A percentile compares a stretch with the other conserved stretches of the same genome.
phyloP scores from a whole-genome alignment of 345 rosid species.

The Populus deltoides region DNA sequence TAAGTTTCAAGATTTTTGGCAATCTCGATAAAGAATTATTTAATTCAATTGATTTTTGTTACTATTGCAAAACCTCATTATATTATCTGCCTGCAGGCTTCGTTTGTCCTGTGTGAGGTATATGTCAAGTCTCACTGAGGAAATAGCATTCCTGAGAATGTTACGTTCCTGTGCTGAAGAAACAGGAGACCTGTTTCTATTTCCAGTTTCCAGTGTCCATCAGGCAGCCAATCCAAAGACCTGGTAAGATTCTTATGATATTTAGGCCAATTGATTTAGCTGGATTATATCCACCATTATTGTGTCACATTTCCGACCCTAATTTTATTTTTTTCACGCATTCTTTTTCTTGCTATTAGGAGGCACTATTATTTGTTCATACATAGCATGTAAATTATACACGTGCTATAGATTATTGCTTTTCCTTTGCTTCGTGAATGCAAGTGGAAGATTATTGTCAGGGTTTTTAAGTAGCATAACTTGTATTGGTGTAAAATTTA shows the following conservation, averaged over 20 bases:
- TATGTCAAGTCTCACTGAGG: constrained; percentile 38
- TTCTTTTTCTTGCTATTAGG: background rate
- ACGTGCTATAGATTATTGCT: background rate
- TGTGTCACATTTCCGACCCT: background rate
- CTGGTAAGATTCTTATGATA: constrained; percentile 23
- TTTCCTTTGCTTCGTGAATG: background rate
- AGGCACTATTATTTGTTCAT: background rate
- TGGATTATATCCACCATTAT: background rate
- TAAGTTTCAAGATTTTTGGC: background rate
- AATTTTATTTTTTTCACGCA: background rate
- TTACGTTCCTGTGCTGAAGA: constrained; percentile 14
- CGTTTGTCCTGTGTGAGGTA: constrained; percentile 51
- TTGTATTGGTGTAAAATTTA: background rate
- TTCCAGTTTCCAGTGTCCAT: constrained; percentile 22
- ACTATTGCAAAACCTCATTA: background rate
- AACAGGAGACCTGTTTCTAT: constrained; percentile 24
- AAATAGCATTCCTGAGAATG: constrained; percentile 32
- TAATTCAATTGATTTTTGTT: background rate
- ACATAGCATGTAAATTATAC: background rate
- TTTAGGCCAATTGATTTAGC: background rate
- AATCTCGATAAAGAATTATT: background rate
- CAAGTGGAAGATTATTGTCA: background rate
- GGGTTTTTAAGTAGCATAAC: background rate
- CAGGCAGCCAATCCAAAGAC: constrained; percentile 17
- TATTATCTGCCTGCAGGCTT: constrained; percentile 24